These are phyloP conservation scores for Polymyxa betae DNA, from an alignment of 208 protist genomes.

Conservation along the genomic window DNA sequence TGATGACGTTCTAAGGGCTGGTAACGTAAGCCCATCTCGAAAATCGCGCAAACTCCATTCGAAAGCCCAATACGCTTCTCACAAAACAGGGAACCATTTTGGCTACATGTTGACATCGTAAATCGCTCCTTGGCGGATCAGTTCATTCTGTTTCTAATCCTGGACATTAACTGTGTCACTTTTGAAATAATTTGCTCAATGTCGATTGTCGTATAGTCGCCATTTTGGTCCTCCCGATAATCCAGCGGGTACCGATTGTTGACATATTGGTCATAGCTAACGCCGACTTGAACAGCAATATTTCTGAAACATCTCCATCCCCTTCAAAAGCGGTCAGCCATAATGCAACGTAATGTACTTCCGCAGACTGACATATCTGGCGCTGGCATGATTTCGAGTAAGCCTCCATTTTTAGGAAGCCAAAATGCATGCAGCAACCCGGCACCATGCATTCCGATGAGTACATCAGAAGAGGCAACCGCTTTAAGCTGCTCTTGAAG, in stretches of 20 bases:
- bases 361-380: neutral
- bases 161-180: too few relatives aligned
- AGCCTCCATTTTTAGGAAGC: neutral
- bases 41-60: too few relatives aligned
- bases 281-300: neutral
- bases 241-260: neutral
- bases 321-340: neutral
- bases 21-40: too few relatives aligned
- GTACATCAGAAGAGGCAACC: neutral
- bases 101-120: too few relatives aligned
- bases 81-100: too few relatives aligned
- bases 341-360: neutral
- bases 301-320: slow-evolving; percentile 30
- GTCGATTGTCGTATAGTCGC: slow-evolving; percentile 38
- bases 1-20: too few relatives aligned
- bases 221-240: neutral
- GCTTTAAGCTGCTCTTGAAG: neutral
- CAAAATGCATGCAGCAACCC: slow-evolving; percentile 26
- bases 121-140: too few relatives aligned
- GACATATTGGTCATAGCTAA: neutral
- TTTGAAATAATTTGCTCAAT: too few relatives aligned
- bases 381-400: neutral
- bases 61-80: too few relatives aligned
- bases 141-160: too few relatives aligned
- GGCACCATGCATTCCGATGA: slow-evolving; percentile 47